phyloP scores from a whole-genome alignment of 306 rosid genomes.

The Cotoneaster glaucophyllus region DNA sequence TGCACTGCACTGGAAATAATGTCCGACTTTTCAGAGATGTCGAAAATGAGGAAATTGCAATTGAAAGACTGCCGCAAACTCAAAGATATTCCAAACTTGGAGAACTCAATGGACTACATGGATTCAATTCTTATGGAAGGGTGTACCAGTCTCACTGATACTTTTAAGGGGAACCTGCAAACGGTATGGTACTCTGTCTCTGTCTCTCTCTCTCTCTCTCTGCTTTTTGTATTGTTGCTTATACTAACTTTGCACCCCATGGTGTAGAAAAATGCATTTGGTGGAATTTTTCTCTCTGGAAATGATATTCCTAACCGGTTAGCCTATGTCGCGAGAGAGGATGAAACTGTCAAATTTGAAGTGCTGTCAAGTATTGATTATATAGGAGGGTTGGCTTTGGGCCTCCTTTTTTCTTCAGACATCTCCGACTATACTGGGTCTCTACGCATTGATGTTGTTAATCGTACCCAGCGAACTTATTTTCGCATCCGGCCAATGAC shows the following conservation, averaged over 20 bases:
- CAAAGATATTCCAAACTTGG: neutral
- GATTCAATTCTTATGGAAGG: neutral
- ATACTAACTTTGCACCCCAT: neutral
- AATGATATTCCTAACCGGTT: neutral
- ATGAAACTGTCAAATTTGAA: too few relatives aligned
- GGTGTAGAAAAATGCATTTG: constrained; percentile 1
- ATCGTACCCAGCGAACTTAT: too few relatives aligned
- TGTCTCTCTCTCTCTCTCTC: neutral
- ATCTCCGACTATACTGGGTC: rapidly evolving
- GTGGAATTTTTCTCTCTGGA: neutral
- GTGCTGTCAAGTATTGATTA: too few relatives aligned
- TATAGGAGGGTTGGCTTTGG: too few relatives aligned
- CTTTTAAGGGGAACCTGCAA: neutral
- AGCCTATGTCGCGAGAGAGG: too few relatives aligned
- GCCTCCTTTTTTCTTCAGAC: too few relatives aligned
- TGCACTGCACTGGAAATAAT: too few relatives aligned
- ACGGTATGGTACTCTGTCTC: constrained; percentile 18
- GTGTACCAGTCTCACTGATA: neutral
- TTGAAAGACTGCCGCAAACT: neutral
- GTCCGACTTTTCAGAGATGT: too few relatives aligned
- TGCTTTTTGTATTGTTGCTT: neutral
- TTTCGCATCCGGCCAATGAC: rapidly evolving
- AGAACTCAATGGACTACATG: neutral
- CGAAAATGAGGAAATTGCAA: too few relatives aligned
- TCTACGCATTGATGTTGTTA: too few relatives aligned